A percentile compares a stretch with the other conserved stretches of the same genome.
Conservation (phyloP, 2,329 filamentous ascomycete genomes). For the Didymella exigua region DNA sequence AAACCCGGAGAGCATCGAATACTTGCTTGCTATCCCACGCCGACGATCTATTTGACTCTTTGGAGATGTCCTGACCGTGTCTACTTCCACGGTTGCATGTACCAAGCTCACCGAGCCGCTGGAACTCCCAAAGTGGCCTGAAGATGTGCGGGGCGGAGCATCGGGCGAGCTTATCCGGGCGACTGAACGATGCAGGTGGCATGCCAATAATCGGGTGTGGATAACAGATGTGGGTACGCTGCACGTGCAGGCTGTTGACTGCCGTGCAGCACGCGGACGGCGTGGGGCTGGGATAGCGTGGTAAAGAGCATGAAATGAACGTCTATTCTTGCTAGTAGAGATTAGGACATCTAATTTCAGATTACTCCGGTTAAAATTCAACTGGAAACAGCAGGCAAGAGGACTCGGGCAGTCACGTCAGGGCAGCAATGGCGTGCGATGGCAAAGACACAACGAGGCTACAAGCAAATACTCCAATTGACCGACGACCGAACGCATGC, state of each 20-base stretch:
- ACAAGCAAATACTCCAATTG: slow-evolving; percentile 17
- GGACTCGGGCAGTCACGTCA: no score
- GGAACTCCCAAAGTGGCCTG: not conserved
- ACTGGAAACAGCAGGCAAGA: not conserved
- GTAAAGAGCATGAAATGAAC: not conserved
- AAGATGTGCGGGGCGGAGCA: slow-evolving; percentile 2
- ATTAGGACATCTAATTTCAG: no score
- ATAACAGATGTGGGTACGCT: not conserved
- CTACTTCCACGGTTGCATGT: not conserved
- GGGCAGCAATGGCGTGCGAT: not conserved
- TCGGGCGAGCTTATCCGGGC: slow-evolving; percentile 3
- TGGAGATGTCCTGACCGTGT: not conserved
- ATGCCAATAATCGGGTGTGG: not conserved
- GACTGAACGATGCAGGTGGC: not conserved
- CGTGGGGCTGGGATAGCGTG: not conserved
- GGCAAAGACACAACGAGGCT: not conserved
- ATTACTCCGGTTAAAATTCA: no score
- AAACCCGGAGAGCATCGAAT: no score
- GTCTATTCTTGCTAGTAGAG: not conserved
- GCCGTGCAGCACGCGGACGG: not conserved
- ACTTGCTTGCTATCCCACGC: no score
- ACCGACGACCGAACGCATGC: slow-evolving; percentile 6
- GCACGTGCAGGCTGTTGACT: not conserved
- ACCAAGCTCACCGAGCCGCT: not conserved
- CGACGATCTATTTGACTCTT: no score